phyloP scores from a whole-genome alignment of 768 basidiomycete species.

The Lactarius vividus region DNA sequence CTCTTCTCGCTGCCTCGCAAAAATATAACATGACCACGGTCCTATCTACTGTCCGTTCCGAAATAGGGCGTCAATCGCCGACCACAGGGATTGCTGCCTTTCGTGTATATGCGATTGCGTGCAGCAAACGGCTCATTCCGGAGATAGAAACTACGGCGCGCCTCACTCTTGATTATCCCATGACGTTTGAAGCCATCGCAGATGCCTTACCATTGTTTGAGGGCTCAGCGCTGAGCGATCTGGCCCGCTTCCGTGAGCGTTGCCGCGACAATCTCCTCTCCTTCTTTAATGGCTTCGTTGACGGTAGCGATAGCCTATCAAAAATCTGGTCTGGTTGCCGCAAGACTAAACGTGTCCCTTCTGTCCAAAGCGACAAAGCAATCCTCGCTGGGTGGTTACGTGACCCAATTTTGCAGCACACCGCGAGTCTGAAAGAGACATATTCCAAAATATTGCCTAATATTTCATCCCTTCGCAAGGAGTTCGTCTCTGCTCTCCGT shows the following conservation, averaged over 20 bases:
- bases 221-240: neutral
- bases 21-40: slow-evolving; percentile 30
- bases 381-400: slow-evolving; percentile 1
- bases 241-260: neutral
- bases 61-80: neutral
- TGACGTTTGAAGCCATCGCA: neutral
- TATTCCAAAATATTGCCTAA: neutral
- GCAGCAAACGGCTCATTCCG: neutral
- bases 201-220: neutral
- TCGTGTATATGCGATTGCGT: neutral
- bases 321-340: neutral
- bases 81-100: slow-evolving; percentile 8
- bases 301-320: neutral
- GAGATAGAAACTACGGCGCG: neutral
- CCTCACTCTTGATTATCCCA: neutral
- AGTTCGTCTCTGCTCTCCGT: neutral
- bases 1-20: slow-evolving; percentile 22
- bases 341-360: neutral
- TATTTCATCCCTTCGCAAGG: neutral
- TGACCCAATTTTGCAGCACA: neutral
- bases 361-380: too few species aligned
- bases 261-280: neutral
- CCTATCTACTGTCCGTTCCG: neutral
- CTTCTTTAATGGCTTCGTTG: neutral
- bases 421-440: neutral